Conservation (phyloP, 768 basidiomycete species). For the Brasilioporus rufonigricans region DNA sequence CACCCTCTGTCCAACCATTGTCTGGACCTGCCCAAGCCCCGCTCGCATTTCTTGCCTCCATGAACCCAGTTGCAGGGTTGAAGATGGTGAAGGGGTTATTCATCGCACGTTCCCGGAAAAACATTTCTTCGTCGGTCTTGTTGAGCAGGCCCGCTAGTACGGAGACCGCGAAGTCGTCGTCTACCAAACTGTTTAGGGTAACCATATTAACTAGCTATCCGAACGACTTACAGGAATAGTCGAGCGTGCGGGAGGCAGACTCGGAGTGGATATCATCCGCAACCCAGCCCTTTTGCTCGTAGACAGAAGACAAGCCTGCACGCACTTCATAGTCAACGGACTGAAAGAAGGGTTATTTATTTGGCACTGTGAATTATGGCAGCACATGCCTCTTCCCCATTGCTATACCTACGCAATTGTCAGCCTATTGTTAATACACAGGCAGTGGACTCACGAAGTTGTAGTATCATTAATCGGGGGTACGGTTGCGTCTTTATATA, state of each 20-base stretch:
- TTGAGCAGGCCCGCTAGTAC: constrained; percentile 55
- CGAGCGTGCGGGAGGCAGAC: constrained; percentile 73
- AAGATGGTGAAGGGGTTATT: constrained; percentile 60
- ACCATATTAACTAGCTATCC: background rate
- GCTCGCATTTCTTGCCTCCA: constrained; percentile 72
- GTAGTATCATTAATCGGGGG: constrained; percentile 56
- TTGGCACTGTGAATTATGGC: background rate
- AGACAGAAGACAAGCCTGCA: constrained; percentile 72
- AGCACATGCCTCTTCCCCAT: constrained; percentile 62
- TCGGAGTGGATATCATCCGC: constrained; percentile 79
- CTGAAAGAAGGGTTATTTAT: constrained; percentile 32
- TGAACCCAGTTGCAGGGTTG: constrained; percentile 68
- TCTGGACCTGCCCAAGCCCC: constrained; percentile 73
- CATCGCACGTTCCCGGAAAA: constrained; percentile 57
- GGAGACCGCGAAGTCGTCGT: constrained; percentile 75
- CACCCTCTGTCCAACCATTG: constrained; percentile 82
- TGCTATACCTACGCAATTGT: constrained; percentile 49
- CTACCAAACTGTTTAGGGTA: constrained; percentile 36
- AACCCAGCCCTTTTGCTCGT: constrained; percentile 68
- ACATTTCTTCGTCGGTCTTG: constrained; percentile 46
- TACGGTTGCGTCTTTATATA: constrained; percentile 69
- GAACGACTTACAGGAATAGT: constrained; percentile 63
- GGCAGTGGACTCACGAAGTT: constrained; percentile 39
- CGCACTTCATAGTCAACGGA: constrained; percentile 78
- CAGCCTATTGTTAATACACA: background rate